These are phyloP conservation scores for Hericium erinaceus DNA, from an alignment of 768 basidiomycete species.

Conservation along the genomic window DNA sequence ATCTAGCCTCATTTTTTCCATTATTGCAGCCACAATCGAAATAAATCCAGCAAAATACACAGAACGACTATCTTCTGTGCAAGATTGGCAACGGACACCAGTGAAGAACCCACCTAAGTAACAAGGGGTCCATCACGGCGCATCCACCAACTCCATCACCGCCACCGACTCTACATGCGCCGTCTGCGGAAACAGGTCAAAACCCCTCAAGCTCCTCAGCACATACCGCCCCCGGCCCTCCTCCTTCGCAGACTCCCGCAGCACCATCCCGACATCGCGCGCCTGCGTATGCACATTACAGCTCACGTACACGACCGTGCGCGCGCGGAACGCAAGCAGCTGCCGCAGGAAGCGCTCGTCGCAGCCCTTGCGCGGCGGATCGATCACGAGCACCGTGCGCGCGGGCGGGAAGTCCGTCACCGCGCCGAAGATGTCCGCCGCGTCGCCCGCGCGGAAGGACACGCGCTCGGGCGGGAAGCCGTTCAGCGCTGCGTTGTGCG, in stretches of 20 bases:
- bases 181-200: constrained; percentile 95
- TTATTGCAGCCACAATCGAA: no score
- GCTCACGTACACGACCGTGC: constrained; percentile 80
- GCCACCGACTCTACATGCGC: constrained; percentile 84
- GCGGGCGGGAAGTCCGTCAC: constrained; percentile 53
- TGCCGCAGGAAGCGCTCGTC: constrained; percentile 74
- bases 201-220: constrained; percentile 77
- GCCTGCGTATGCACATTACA: constrained; percentile 95
- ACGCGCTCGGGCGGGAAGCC: constrained; percentile 46
- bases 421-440: constrained; percentile 75
- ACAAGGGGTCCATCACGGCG: background rate
- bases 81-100: background rate
- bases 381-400: constrained; percentile 65
- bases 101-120: background rate
- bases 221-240: constrained; percentile 42
- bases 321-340: constrained; percentile 57
- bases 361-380: constrained; percentile 90
- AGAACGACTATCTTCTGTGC: no score
- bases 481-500: constrained; percentile 59
- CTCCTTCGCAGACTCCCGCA: constrained; percentile 33
- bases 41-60: no score
- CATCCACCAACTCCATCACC: background rate
- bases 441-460: constrained; percentile 72
- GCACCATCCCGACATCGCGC: constrained; percentile 72
- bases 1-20: no score